Conservation (phyloP, 352 stramenopile species). For the Pythium catenulatum region DNA sequence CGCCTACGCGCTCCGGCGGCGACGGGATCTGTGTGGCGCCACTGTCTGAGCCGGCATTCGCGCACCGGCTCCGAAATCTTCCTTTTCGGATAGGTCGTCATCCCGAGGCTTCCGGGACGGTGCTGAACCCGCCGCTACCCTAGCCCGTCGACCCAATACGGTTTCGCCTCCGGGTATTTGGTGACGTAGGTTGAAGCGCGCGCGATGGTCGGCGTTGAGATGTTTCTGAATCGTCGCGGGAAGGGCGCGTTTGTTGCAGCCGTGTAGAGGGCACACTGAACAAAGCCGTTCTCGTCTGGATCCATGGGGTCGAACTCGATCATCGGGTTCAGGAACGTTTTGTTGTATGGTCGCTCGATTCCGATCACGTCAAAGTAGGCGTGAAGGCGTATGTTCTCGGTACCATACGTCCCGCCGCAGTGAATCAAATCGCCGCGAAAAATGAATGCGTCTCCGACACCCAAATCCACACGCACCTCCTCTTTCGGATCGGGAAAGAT, state of each 20-base stretch:
- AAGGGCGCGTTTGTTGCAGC: not conserved
- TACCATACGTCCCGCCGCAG: not conserved
- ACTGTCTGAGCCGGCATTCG: no score
- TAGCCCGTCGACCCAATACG: no score
- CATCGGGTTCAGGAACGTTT: not conserved
- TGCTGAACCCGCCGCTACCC: no score
- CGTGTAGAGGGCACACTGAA: not conserved
- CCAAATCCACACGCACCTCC: not conserved
- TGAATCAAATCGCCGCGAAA: constrained; percentile 14
- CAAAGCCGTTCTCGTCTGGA: no score
- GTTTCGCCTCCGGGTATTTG: no score
- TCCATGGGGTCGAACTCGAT: not conserved
- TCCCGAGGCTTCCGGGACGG: no score
- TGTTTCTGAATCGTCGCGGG: not conserved
- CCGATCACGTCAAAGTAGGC: constrained; percentile 11
- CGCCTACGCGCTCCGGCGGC: no score
- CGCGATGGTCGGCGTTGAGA: not conserved
- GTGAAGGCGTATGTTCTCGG: constrained; percentile 15
- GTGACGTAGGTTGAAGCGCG: not conserved
- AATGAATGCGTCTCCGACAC: constrained; percentile 1
- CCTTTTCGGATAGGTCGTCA: no score
- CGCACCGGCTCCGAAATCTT: no score
- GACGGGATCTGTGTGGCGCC: no score
- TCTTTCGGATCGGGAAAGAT: not conserved
- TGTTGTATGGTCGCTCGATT: not conserved